Percentiles rank a stretch among this genome's conserved stretches.
Evolutionary conservation across 176 grass and related monocot genomes (phyloP).

Genomic region (Aegilops sharonensis): DNA sequence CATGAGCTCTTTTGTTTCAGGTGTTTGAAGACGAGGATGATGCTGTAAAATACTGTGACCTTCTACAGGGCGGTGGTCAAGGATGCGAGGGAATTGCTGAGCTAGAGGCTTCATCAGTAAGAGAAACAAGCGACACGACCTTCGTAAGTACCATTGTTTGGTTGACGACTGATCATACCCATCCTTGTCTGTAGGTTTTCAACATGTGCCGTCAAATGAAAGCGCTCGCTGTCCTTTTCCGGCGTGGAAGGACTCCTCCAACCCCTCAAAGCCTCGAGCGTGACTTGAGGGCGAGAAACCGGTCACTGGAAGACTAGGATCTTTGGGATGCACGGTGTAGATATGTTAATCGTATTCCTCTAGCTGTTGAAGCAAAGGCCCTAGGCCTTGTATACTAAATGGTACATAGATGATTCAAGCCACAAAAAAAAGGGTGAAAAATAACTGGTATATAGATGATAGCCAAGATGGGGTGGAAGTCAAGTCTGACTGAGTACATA

Average conservation of each 20-base stretch:
- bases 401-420: conserved; percentile 26
- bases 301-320: conserved; percentile 88
- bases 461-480: conserved; percentile 7
- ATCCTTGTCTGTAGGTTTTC: conserved; percentile 56
- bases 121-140: not conserved
- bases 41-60: conserved; percentile 79
- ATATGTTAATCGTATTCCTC: conserved; percentile 25
- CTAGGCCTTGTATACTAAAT: conserved; percentile 35
- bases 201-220: conserved; percentile 76
- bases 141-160: not conserved
- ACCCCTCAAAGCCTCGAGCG: conserved; percentile 71
- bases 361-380: conserved; percentile 44
- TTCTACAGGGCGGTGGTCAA: conserved; percentile 82
- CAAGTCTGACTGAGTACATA: conserved; percentile 9
- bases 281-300: conserved; percentile 67
- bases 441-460: conserved; percentile 26
- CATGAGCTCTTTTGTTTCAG: conserved; percentile 17
- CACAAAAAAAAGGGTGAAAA: not conserved
- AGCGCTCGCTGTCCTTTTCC: conserved; percentile 85
- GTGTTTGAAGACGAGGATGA: conserved; percentile 92
- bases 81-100: conserved; percentile 93
- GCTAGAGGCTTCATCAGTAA: conserved; percentile 93
- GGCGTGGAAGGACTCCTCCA: conserved; percentile 64
- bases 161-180: not conserved
- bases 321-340: conserved; percentile 12